These are phyloP conservation scores for Monosporascus cannonballus DNA, from an alignment of 2,329 filamentous ascomycete genomes.

Conservation along the genomic window DNA sequence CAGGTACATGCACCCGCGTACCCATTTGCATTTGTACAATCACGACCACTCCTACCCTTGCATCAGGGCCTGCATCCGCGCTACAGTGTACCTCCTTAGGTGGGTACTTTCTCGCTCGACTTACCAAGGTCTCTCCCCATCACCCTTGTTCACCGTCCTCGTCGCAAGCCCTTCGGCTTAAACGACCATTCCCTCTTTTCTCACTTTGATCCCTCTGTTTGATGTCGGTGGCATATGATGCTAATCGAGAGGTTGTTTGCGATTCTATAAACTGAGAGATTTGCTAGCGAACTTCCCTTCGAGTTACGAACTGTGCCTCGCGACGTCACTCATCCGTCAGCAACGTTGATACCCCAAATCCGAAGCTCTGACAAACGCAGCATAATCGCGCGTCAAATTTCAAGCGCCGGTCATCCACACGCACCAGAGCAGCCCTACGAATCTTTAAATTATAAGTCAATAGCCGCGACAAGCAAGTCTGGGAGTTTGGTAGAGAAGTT, in stretches of 20 bases:
- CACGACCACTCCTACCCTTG: neutral
- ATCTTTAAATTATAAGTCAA: too few species aligned
- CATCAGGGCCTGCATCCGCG: neutral
- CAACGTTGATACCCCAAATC: slow-evolving; percentile 2
- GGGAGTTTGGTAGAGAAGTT: slow-evolving; percentile 1
- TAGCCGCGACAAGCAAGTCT: slow-evolving; percentile 7
- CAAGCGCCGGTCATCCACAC: slow-evolving; percentile 29
- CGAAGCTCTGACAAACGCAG: slow-evolving; percentile 30
- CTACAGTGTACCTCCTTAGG: neutral
- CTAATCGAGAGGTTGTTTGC: neutral
- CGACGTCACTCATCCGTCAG: neutral
- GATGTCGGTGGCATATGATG: neutral
- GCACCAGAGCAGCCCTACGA: neutral
- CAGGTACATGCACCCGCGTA: neutral
- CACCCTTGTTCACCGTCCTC: neutral
- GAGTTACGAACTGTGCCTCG: neutral
- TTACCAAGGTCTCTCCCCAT: neutral
- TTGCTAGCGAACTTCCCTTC: neutral
- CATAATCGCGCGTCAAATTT: slow-evolving; percentile 40
- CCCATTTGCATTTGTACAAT: neutral
- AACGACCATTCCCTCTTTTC: neutral
- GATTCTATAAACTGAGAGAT: neutral
- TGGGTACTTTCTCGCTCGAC: too few species aligned
- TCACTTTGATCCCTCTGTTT: neutral
- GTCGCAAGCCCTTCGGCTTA: neutral